Conservation (phyloP, 2,329 filamentous ascomycete genomes). For the Exophiala bonariae region DNA sequence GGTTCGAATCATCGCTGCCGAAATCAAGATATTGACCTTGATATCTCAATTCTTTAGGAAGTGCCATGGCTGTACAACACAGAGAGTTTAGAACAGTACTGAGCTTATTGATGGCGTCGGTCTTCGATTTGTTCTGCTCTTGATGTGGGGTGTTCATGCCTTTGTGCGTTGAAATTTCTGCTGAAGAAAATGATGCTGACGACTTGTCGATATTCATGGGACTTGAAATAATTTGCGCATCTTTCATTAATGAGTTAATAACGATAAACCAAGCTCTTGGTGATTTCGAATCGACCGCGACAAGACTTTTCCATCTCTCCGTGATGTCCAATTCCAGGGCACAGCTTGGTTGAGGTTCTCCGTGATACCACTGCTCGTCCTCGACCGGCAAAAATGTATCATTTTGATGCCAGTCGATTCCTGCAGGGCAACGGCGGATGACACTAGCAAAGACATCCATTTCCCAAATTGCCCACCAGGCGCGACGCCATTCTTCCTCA, state of each 20-base stretch:
- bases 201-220: constrained; percentile 27
- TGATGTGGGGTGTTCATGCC: neutral
- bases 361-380: constrained; percentile 37
- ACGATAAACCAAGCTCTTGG: constrained; percentile 42
- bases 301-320: constrained; percentile 35
- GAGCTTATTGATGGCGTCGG: constrained; percentile 24
- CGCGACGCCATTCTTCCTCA: constrained; percentile 37
- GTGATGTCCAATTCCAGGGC: constrained; percentile 33
- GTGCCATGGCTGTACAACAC: constrained; percentile 28
- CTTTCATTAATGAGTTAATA: constrained; percentile 41
- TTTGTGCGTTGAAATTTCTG: neutral
- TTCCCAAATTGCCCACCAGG: constrained; percentile 43
- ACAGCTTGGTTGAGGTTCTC: constrained; percentile 26
- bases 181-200: neutral
- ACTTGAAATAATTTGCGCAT: constrained; percentile 37
- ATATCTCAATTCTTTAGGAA: constrained; percentile 34
- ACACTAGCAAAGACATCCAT: constrained; percentile 45
- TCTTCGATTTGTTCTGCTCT: constrained; percentile 4
- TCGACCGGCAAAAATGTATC: constrained; percentile 38
- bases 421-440: constrained; percentile 39
- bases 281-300: constrained; percentile 33
- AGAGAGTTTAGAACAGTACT: constrained; percentile 24
- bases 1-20: constrained; percentile 25
- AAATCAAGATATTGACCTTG: constrained; percentile 31
- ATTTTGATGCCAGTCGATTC: constrained; percentile 38